Conservation (phyloP, 1,284 basidiomycete species). For the Filobasidium uniguttulatum region DNA sequence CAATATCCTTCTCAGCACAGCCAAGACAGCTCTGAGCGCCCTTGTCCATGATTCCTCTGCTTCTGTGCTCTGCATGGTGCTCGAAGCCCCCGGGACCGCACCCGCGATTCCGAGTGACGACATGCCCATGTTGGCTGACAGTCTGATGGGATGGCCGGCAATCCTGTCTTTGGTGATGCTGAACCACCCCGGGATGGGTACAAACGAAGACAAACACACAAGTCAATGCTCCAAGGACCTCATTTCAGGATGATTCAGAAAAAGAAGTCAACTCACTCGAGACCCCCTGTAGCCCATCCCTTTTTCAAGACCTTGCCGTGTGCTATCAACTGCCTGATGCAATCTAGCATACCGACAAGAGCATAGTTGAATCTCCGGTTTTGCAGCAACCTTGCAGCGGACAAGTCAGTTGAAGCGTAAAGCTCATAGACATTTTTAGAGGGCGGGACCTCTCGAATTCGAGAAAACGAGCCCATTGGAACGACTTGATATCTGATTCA, state of each 20-base stretch:
- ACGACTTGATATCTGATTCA: constrained; percentile 76
- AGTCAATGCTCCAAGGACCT: no score
- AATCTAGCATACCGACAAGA: constrained; percentile 91
- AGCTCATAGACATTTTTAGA: constrained; percentile 76
- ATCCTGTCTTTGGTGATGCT: constrained; percentile 91
- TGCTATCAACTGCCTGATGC: constrained; percentile 78
- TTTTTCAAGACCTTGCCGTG: constrained; percentile 59
- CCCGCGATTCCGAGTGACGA: constrained; percentile 31
- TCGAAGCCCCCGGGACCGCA: constrained; percentile 10
- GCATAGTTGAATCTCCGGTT: constrained; percentile 91
- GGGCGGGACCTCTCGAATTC: constrained; percentile 68
- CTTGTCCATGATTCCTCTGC: constrained; percentile 86
- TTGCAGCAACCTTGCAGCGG: constrained; percentile 61
- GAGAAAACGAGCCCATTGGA: constrained; percentile 84
- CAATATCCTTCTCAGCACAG: constrained; percentile 58
- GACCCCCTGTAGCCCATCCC: constrained; percentile 63
- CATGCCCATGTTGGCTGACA: constrained; percentile 66
- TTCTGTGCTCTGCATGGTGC: constrained; percentile 10
- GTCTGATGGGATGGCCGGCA: constrained; percentile 82
- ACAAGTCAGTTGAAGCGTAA: constrained; percentile 71
- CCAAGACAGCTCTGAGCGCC: constrained; percentile 75
- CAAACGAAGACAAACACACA: constrained; percentile 10
- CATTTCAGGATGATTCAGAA: no score
- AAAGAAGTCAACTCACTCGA: constrained; percentile 22
- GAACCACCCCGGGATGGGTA: constrained; percentile 13